Evolutionary conservation across 2,329 filamentous ascomycete species (phyloP).

Genomic region (Ophiostoma himal-ulmi): DNA sequence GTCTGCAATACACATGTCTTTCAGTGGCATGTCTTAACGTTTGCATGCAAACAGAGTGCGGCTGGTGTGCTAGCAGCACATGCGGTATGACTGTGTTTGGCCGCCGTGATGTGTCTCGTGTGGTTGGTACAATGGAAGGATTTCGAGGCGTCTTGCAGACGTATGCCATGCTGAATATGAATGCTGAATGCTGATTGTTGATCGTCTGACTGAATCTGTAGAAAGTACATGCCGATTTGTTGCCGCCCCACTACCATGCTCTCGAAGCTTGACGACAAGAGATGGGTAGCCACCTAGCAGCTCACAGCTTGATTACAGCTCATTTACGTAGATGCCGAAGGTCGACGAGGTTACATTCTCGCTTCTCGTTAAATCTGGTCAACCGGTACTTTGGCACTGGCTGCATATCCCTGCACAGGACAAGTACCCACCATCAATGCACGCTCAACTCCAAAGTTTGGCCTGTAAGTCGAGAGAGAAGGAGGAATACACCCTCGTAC

Average conservation of each 20-base stretch:
- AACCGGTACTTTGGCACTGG: slow-evolving; percentile 16
- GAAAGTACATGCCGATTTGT: neutral
- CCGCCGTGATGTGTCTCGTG: neutral
- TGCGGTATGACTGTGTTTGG: neutral
- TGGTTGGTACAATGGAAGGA: neutral
- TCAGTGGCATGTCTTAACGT: neutral
- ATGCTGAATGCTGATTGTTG: neutral
- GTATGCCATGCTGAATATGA: neutral
- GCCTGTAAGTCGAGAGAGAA: neutral
- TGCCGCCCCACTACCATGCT: neutral
- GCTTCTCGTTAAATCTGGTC: slow-evolving; percentile 7
- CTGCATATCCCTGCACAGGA: slow-evolving; percentile 8
- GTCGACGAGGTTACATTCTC: slow-evolving; percentile 17
- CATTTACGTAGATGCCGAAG: neutral
- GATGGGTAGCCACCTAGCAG: neutral
- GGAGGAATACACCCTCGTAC: neutral
- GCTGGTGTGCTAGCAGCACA: neutral
- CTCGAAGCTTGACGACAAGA: neutral
- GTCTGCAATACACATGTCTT: neutral
- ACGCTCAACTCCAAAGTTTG: neutral
- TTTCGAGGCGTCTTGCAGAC: neutral
- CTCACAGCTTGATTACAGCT: slow-evolving; percentile 1
- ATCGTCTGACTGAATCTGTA: neutral
- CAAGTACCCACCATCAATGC: slow-evolving; percentile 8
- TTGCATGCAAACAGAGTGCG: neutral